These are phyloP conservation scores for Suillus subaureus DNA, from an alignment of 768 basidiomycete genomes.

Conservation along the genomic window DNA sequence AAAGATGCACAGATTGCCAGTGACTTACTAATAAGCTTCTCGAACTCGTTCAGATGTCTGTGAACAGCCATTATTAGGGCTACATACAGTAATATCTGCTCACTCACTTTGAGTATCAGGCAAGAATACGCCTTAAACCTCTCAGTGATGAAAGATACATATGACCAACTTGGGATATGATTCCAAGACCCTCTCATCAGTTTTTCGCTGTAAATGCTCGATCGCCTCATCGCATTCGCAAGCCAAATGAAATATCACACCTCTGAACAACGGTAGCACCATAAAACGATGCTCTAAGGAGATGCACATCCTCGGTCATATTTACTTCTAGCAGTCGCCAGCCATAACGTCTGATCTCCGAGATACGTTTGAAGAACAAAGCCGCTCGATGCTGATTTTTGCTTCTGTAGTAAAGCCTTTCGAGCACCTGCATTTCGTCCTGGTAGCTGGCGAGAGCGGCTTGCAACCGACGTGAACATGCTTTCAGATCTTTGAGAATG, in stretches of 20 bases:
- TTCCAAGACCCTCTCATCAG: constrained; percentile 65
- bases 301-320: constrained; percentile 24
- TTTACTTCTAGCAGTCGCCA: constrained; percentile 21
- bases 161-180: constrained; percentile 47
- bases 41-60: constrained; percentile 50
- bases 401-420: constrained; percentile 74
- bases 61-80: constrained; percentile 11
- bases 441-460: constrained; percentile 34
- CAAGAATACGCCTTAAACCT: constrained; percentile 37
- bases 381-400: constrained; percentile 61
- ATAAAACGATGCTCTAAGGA: constrained; percentile 30
- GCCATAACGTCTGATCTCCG: constrained; percentile 60
- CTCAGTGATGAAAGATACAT: constrained; percentile 36
- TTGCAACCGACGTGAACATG: constrained; percentile 53
- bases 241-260: background rate
- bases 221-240: no score
- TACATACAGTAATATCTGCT: background rate
- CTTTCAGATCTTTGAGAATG: constrained; percentile 64
- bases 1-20: background rate
- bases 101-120: constrained; percentile 52
- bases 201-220: constrained; percentile 43
- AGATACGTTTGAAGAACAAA: constrained; percentile 69
- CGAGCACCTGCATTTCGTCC: constrained; percentile 61
- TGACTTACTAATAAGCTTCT: constrained; percentile 57
- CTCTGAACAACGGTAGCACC: constrained; percentile 25